These are phyloP conservation scores for Bipolaris bicolor DNA, from an alignment of 2,329 filamentous ascomycete genomes.

Conservation along the genomic window DNA sequence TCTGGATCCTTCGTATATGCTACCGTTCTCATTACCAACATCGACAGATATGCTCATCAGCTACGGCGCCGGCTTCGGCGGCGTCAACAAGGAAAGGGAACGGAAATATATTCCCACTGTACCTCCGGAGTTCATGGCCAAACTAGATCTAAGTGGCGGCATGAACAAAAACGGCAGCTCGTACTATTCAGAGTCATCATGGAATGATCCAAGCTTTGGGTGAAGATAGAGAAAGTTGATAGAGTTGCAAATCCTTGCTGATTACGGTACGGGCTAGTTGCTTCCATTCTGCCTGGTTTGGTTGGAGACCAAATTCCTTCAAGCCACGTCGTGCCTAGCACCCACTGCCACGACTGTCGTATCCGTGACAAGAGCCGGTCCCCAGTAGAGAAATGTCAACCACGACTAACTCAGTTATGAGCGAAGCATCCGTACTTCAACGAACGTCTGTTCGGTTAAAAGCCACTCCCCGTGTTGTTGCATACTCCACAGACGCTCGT, in stretches of 20 bases:
- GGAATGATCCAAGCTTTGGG: constrained; percentile 44
- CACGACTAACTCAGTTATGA: background rate
- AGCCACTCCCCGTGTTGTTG: background rate
- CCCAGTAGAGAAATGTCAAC: background rate
- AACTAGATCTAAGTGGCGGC: constrained; percentile 69
- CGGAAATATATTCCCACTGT: constrained; percentile 96
- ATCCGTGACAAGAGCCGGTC: background rate
- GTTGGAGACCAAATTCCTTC: constrained; percentile 10
- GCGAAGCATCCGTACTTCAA: background rate
- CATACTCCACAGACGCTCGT: background rate
- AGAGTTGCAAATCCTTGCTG: constrained; percentile 9
- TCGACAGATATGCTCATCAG: constrained; percentile 97
- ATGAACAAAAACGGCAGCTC: constrained; percentile 41
- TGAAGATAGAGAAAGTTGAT: constrained; percentile 25
- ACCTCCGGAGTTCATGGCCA: constrained; percentile 88
- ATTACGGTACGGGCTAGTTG: constrained; percentile 9
- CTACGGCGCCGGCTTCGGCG: constrained; percentile 93
- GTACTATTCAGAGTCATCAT: constrained; percentile 42
- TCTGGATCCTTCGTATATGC: constrained; percentile 86
- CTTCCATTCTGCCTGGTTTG: constrained; percentile 12
- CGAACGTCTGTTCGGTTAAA: background rate
- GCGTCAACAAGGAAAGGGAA: constrained; percentile 87
- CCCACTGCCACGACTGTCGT: background rate
- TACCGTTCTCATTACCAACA: constrained; percentile 93
- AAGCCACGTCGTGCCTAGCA: background rate